Evolutionary conservation across 1,139 yeast genomes (phyloP).

Genomic region (Eremothecium sinecaudum): DNA sequence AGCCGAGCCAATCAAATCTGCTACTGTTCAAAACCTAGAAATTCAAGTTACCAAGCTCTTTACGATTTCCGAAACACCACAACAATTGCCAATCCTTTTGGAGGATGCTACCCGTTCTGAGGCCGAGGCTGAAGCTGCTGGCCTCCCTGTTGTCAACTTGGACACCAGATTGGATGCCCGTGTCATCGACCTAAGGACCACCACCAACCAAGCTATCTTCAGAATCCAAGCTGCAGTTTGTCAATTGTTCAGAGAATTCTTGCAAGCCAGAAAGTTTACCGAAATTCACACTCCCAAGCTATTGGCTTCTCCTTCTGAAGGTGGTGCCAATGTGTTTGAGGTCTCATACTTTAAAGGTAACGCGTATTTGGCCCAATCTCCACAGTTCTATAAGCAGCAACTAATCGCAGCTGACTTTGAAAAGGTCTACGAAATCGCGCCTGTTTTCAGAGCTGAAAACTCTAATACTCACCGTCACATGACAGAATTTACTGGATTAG

Average conservation of each 20-base stretch:
- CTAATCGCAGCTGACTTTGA: slow-evolving; percentile 96
- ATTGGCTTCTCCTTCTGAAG: slow-evolving; percentile 92
- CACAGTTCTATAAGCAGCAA: slow-evolving; percentile 96
- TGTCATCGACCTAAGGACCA: slow-evolving; percentile 92
- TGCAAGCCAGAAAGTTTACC: slow-evolving; percentile 55
- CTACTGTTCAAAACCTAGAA: slow-evolving; percentile 88
- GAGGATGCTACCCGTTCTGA: slow-evolving; percentile 97
- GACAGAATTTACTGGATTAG: slow-evolving; percentile 97
- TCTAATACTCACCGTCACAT: slow-evolving; percentile 98
- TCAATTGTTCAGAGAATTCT: slow-evolving; percentile 79
- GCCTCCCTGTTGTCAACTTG: slow-evolving; percentile 86
- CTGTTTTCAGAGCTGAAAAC: slow-evolving; percentile 98
- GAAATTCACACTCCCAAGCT: slow-evolving; percentile 96
- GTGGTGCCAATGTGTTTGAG: slow-evolving; percentile 95
- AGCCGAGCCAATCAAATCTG: slow-evolving; percentile 78
- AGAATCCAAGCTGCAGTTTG: slow-evolving; percentile 87
- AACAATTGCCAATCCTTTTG: slow-evolving; percentile 82
- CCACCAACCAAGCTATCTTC: slow-evolving; percentile 95
- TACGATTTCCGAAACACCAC: slow-evolving; percentile 81
- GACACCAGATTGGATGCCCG: slow-evolving; percentile 94
- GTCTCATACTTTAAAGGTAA: slow-evolving; percentile 84
- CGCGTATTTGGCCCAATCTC: slow-evolving; percentile 95
- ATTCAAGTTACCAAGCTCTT: slow-evolving; percentile 63
- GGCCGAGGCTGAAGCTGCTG: slow-evolving; percentile 85
- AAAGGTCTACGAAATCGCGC: slow-evolving; percentile 89